phyloP scores from a whole-genome alignment of 768 basidiomycete species.

The Tephrocybe sp. region DNA sequence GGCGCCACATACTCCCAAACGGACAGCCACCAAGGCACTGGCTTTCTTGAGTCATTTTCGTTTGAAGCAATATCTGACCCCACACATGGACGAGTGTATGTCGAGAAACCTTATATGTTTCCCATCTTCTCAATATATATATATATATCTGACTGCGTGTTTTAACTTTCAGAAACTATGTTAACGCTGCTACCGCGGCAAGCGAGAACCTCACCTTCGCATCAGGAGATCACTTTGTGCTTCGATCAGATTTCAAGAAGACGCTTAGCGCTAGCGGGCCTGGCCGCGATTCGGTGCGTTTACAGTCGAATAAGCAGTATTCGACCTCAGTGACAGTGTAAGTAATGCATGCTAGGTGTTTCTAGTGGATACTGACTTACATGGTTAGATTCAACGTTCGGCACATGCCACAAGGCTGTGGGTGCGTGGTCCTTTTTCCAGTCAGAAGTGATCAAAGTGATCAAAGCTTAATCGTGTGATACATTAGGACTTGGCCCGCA shows the following conservation, averaged over 20 bases:
- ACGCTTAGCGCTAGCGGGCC: conserved; percentile 44
- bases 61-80: conserved; percentile 56
- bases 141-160: no score
- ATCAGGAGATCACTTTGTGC: conserved; percentile 48
- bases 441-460: not conserved
- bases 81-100: conserved; percentile 65
- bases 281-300: conserved; percentile 59
- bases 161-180: conserved; percentile 4
- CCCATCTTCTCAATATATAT: no score
- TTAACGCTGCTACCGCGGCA: conserved; percentile 42
- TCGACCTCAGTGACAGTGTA: conserved; percentile 55
- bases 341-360: conserved; percentile 3
- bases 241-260: conserved; percentile 56
- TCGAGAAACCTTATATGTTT: conserved; percentile 1
- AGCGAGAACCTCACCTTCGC: conserved; percentile 58
- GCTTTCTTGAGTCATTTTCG: conserved; percentile 52
- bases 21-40: conserved; percentile 44
- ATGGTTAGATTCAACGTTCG: conserved; percentile 43
- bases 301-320: conserved; percentile 53
- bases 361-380: not conserved
- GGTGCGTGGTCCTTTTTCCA: conserved; percentile 30
- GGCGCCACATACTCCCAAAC: conserved; percentile 46
- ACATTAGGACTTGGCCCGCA: conserved; percentile 49
- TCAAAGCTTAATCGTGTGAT: not conserved
- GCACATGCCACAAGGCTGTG: conserved; percentile 65